phyloP scores from a whole-genome alignment of 169 alveolate species.

The Plasmodium inui region DNA sequence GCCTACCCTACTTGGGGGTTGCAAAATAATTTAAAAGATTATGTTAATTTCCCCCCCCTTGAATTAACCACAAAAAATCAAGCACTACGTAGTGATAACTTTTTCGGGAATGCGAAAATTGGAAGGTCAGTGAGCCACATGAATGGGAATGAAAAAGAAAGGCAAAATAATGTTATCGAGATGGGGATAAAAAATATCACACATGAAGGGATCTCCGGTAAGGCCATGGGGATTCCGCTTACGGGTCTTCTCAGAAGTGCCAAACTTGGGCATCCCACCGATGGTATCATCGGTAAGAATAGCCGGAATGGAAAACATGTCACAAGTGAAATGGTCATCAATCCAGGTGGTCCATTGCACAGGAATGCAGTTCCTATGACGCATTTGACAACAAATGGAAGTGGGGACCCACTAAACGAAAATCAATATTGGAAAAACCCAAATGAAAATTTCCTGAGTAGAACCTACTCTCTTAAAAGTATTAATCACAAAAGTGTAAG shows the following conservation, averaged over 20 bases:
- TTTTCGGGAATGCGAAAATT: neutral
- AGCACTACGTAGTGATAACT: neutral
- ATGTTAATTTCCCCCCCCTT: neutral
- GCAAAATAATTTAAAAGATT: neutral
- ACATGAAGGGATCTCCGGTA: neutral
- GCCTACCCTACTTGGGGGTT: neutral
- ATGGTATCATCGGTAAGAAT: neutral
- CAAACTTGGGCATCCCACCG: neutral
- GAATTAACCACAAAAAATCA: neutral
- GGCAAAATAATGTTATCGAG: neutral
- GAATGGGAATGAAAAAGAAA: slow-evolving; percentile 6
- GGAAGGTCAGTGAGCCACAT: slow-evolving; percentile 26
- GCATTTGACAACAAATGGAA: neutral
- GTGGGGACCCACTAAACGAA: neutral
- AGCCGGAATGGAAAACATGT: neutral
- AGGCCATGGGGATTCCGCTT: neutral
- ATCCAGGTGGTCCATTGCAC: neutral
- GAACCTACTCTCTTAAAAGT: slow-evolving; percentile 21
- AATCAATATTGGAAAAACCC: neutral
- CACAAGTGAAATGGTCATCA: neutral
- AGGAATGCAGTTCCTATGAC: neutral
- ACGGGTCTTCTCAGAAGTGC: neutral
- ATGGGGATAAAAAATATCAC: neutral
- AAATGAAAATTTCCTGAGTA: slow-evolving; percentile 1
- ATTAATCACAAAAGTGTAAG: neutral